These are phyloP conservation scores for Triticum aestivum DNA, from an alignment of 176 grass and related monocot species.

Conservation along the genomic window DNA sequence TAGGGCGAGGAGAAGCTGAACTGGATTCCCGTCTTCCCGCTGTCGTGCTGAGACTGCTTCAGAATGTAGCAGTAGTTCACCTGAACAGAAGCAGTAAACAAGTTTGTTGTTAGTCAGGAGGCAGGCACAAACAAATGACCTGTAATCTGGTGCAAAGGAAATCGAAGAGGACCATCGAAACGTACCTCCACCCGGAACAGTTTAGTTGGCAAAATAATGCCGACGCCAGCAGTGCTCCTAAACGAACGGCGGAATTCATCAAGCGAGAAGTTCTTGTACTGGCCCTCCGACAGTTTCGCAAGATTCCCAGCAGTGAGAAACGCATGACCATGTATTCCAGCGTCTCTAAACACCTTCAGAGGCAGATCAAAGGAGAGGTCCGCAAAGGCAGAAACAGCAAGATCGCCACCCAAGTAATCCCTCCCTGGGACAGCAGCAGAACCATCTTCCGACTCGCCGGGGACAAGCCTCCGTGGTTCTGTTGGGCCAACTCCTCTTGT, in stretches of 20 bases:
- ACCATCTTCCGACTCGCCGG: constrained; percentile 32
- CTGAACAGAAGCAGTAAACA: constrained; percentile 34
- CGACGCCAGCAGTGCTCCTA: constrained; percentile 78
- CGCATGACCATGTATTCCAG: constrained; percentile 80
- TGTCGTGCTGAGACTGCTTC: constrained; percentile 82
- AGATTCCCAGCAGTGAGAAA: constrained; percentile 76
- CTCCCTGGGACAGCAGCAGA: constrained; percentile 31
- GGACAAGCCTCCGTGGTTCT: constrained; percentile 57
- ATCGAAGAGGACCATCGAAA: background rate
- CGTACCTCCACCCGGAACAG: constrained; percentile 85
- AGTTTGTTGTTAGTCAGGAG: background rate
- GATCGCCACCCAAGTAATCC: constrained; percentile 73
- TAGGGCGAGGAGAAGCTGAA: constrained; percentile 88
- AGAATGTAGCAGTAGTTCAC: constrained; percentile 93
- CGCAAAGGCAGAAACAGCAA: constrained; percentile 83
- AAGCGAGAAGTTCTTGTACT: constrained; percentile 68
- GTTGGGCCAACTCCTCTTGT: constrained; percentile 72
- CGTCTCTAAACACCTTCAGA: constrained; percentile 67
- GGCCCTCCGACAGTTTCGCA: constrained; percentile 52
- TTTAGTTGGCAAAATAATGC: constrained; percentile 85
- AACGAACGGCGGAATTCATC: constrained; percentile 50
- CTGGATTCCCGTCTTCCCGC: constrained; percentile 80
- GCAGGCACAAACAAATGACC: background rate
- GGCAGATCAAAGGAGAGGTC: constrained; percentile 92
- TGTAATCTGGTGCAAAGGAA: background rate